phyloP scores from a whole-genome alignment of 306 rosid species.

The Medicago arabica region DNA sequence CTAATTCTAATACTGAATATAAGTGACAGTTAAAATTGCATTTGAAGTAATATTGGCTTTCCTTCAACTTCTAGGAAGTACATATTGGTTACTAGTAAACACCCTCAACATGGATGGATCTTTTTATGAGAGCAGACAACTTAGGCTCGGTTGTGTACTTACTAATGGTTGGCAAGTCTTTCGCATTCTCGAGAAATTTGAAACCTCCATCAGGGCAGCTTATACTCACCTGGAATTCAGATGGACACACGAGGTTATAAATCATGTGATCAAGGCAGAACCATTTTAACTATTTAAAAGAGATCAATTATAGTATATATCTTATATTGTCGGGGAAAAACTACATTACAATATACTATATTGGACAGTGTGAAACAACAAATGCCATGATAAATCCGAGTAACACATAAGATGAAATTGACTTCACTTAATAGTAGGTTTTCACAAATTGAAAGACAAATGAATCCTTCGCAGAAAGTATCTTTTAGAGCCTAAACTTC shows the following conservation, averaged over 20 bases:
- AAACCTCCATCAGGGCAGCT: conserved; percentile 59
- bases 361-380: conserved; percentile 4
- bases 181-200: conserved; percentile 83
- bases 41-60: too few relatives aligned
- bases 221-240: conserved; percentile 62
- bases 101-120: neutral
- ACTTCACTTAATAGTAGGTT: neutral
- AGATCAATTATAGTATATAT: conserved; percentile 24
- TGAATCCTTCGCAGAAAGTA: conserved; percentile 8
- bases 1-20: too few relatives aligned
- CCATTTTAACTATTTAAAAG: conserved; percentile 21
- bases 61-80: too few relatives aligned
- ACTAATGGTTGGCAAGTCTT: conserved; percentile 95
- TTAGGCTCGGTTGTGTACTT: conserved; percentile 47
- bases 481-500: conserved; percentile 3
- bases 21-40: too few relatives aligned
- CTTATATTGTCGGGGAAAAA: too few relatives aligned
- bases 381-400: neutral
- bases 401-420: conserved; percentile 13
- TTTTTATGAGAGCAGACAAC: neutral
- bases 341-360: too few relatives aligned
- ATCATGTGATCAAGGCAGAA: conserved; percentile 27
- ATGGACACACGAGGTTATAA: conserved; percentile 1
- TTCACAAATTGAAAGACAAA: conserved; percentile 27
- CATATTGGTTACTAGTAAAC: too few relatives aligned